Base-by-base conservation (phyloP, 176 grass and related monocot species). In the Oropetium thomaeum region DNA sequence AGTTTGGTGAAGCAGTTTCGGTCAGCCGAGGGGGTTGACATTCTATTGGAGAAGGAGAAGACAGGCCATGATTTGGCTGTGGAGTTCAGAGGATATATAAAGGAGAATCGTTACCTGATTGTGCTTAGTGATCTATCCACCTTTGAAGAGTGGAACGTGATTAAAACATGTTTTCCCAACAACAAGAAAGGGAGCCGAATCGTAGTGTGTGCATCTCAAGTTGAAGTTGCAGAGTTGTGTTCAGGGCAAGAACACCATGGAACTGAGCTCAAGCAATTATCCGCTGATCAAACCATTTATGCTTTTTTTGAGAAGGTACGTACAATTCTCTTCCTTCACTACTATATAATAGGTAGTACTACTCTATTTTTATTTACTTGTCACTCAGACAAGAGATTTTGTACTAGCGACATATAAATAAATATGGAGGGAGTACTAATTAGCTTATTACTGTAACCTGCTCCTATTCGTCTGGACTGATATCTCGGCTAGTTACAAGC, bases 161-260 rank as follows among this genome's bases (percentile, higher is more conserved):
- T 86, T 0, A 85, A 32, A 11, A 38, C 2, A 19, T 63, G 4
- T 0, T 64, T 91, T 1, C 66, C 71, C 0, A 17, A 9, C 16
- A 62, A 40, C 2, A 71, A 39, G 1, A 88, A 70, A 1, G 73
- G 69, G 0, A 79, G 89, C 14, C 28, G 85, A 43, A 28, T 88
- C 1, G 16, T 92, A 16, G 44, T 83, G 1, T 79, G 10, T 0
- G 53, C 82, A 0, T 8, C 37, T 0, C 34, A 48, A 4, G 1
- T 6, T 12, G 16, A 58, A 15, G 27, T 73, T 43, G 79, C 82
- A 19, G 49, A 49, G 1, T 7, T 85, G 5, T 85, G 85, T 23
- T 12, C 13, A 9, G 33, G 9, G 0, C 15, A 1, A 1, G n/a
- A 23, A 0, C 7, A 0, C 0, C 0, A 3, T n/a, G 31, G 30